phyloP scores from a whole-genome alignment of 1,284 basidiomycete species.

The Wallemia mellicola region DNA sequence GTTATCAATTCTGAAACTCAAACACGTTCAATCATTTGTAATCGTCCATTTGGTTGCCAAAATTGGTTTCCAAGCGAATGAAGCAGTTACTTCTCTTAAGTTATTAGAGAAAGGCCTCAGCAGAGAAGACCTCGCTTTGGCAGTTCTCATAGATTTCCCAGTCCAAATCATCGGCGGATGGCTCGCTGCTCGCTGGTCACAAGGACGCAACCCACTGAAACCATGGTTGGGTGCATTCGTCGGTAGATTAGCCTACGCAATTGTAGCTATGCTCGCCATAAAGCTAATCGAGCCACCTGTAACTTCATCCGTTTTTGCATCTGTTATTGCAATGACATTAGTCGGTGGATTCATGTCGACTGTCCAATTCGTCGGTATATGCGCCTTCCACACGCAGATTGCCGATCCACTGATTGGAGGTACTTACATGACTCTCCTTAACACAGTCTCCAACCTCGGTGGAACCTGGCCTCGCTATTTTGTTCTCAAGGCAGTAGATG shows the following conservation, averaged over 20 bases:
- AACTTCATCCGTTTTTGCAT: conserved; percentile 44
- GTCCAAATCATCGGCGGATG: conserved; percentile 90
- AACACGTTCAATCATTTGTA: conserved; percentile 71
- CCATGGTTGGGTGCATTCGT: conserved; percentile 82
- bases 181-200: conserved; percentile 77
- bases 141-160: conserved; percentile 88
- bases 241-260: conserved; percentile 44
- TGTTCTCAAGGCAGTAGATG: conserved; percentile 70
- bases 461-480: conserved; percentile 94
- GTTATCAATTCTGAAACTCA: conserved; percentile 70
- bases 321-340: conserved; percentile 51
- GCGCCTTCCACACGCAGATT: conserved; percentile 88
- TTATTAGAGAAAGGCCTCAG: conserved; percentile 87
- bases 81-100: conserved; percentile 72
- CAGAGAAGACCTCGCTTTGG: conserved; percentile 78
- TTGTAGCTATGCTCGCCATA: conserved; percentile 39
- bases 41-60: conserved; percentile 73
- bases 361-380: conserved; percentile 91
- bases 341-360: conserved; percentile 61
- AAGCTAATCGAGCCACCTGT: conserved; percentile 54
- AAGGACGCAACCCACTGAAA: conserved; percentile 37
- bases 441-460: conserved; percentile 87
- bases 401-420: conserved; percentile 93
- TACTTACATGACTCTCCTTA: conserved; percentile 89
- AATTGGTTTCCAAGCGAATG: conserved; percentile 83